A percentile compares a stretch with the other conserved stretches of the same genome.
These are phyloP conservation scores for Trametes sanguinea DNA, from an alignment of 768 basidiomycete species.

Conservation along the genomic window DNA sequence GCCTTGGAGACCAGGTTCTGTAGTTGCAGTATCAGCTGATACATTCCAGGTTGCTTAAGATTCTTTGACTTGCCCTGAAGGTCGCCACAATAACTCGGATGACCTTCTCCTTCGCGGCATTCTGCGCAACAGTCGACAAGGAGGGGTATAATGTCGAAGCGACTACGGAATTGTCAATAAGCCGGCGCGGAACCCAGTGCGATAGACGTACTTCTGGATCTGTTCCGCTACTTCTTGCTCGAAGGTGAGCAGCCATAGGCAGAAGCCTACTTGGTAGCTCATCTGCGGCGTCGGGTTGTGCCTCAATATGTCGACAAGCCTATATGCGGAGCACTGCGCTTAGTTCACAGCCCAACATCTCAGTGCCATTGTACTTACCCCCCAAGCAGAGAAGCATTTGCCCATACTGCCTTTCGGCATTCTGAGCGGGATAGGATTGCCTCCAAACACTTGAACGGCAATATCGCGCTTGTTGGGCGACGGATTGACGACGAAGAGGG, in stretches of 20 bases:
- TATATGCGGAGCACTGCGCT: slow-evolving; percentile 30
- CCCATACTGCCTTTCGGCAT: slow-evolving; percentile 81
- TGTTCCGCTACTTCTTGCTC: slow-evolving; percentile 83
- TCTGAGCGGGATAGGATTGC: slow-evolving; percentile 80
- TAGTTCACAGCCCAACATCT: background rate
- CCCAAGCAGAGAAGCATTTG: slow-evolving; percentile 60
- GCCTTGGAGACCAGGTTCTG: slow-evolving; percentile 92
- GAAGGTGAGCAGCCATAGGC: slow-evolving; percentile 93
- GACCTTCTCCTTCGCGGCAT: slow-evolving; percentile 95
- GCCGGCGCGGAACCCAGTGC: no score
- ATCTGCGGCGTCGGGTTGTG: slow-evolving; percentile 87
- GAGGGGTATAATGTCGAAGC: slow-evolving; percentile 85
- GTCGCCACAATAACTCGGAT: slow-evolving; percentile 91
- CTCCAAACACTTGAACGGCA: slow-evolving; percentile 90
- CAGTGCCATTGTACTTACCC: slow-evolving; percentile 48
- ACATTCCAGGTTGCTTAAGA: background rate
- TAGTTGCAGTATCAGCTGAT: background rate
- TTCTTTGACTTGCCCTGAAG: slow-evolving; percentile 60
- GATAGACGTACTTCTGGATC: slow-evolving; percentile 72
- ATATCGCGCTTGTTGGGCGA: slow-evolving; percentile 79
- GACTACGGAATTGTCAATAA: slow-evolving; percentile 47
- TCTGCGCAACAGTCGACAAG: slow-evolving; percentile 83
- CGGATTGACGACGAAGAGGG: slow-evolving; percentile 37
- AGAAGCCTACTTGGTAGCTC: slow-evolving; percentile 92
- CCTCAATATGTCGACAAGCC: slow-evolving; percentile 82